Evolutionary conservation across 768 basidiomycete species (phyloP), one percentile per base, ranked within the genome.

Genomic region (Fomitopsis serialis): DNA sequence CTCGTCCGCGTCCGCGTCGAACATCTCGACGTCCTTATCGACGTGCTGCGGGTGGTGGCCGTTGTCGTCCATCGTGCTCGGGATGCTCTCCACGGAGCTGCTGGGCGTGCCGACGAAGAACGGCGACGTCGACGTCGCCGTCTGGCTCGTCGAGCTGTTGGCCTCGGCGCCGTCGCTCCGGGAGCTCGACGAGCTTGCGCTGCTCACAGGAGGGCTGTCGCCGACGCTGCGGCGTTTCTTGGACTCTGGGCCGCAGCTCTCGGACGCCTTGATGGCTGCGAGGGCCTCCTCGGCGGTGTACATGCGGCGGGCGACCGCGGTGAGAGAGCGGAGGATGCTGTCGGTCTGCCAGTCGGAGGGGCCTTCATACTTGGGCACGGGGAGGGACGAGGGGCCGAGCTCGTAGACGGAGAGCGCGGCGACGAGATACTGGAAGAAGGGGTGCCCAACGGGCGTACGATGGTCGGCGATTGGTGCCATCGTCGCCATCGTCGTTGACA

Each of bases 371-470:
- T 72, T 72, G 29, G 81, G 81, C 55, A 72, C 67, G 37, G 81
- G 78, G n/a, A 74, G 70, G 13, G 74, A 70, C 56, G 68, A 63
- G 7, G 62, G 56, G 45, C 79, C 78, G 45, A 78, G 73, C 55
- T 84, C 80, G 61, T 82, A 85, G 47, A 80, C 68, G 17, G 83
- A 82, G 25, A 85, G 70, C 8, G 83, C 66, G 22, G 80, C 76
- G 56, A 82, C 73, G 45, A 85, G 78, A 62, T 85, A 78, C 0
- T 76, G 71, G 42, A 78, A 56, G 58, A 81, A 82, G 11, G 71
- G 70, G 57, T 73, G 70, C 15, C 64, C 55, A 15, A 49, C 25
- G 48, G 54, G 56, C 48, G 57, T 55, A 22, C 52, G 60, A 45
- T 50, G 43, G 43, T 68, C 66, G 50, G 32, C 53, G 45, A 62